phyloP scores from a whole-genome alignment of 225 moss, liverwort and hornwort species.

The Pleurozium schreberi region DNA sequence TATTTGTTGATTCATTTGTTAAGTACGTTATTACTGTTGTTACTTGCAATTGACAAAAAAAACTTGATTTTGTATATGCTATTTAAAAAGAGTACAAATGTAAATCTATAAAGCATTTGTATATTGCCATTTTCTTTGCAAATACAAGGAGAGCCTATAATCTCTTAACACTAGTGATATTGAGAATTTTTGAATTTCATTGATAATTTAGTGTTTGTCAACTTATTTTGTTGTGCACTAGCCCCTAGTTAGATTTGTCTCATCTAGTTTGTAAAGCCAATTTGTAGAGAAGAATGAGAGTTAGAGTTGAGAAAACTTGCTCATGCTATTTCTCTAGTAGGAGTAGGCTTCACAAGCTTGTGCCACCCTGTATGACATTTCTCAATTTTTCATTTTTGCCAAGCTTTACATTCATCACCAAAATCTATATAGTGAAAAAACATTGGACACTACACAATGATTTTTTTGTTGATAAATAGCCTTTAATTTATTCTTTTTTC shows the following conservation, averaged over 20 bases:
- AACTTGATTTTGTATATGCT: background rate
- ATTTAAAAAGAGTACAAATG: background rate
- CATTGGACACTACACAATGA: background rate
- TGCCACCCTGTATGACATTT: background rate
- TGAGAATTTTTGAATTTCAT: background rate
- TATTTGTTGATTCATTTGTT: background rate
- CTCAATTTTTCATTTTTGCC: background rate
- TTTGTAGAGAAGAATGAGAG: background rate
- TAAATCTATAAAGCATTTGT: background rate
- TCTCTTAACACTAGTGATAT: background rate
- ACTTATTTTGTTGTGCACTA: background rate
- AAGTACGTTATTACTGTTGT: background rate
- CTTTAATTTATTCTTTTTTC: background rate
- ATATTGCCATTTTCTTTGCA: background rate
- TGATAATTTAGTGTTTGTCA: background rate
- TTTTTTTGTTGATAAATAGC: rapidly evolving
- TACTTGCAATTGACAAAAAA: background rate
- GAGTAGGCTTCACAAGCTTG: background rate
- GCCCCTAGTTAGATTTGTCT: rapidly evolving
- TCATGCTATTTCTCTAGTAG: background rate
- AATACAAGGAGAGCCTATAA: background rate
- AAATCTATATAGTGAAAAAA: background rate
- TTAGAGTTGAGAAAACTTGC: background rate
- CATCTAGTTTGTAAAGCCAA: no score
- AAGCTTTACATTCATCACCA: background rate